These are phyloP conservation scores for Erodium moschatum DNA, from an alignment of 441 rosid genomes.

Conservation along the genomic window DNA sequence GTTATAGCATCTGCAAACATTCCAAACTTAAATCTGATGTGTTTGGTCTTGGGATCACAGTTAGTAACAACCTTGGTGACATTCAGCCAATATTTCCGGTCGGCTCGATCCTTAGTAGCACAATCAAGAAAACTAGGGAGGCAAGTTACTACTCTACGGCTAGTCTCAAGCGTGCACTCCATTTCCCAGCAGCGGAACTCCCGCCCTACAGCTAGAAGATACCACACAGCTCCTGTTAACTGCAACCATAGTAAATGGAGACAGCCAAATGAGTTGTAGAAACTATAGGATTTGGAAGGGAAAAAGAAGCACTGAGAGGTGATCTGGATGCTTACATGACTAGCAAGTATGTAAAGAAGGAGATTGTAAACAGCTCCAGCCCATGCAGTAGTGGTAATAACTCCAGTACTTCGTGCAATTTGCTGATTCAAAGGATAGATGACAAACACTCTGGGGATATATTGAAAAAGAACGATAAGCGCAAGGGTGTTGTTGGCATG, in stretches of 20 bases:
- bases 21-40: constrained; percentile 45
- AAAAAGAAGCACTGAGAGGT: not conserved
- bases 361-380: constrained; percentile 95
- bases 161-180: constrained; percentile 40
- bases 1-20: constrained; percentile 55
- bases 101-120: constrained; percentile 30
- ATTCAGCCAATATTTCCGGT: constrained; percentile 41
- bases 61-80: constrained; percentile 46
- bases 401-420: constrained; percentile 74
- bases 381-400: constrained; percentile 87
- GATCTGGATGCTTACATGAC: constrained; percentile 54
- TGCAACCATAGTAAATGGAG: constrained; percentile 20
- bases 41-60: constrained; percentile 40
- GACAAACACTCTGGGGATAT: constrained; percentile 70
- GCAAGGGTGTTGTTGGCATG: constrained; percentile 71
- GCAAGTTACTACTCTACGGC: constrained; percentile 27
- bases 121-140: constrained; percentile 51
- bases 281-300: not conserved
- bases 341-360: constrained; percentile 74
- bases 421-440: constrained; percentile 77
- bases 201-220: constrained; percentile 60
- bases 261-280: not conserved
- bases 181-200: constrained; percentile 66
- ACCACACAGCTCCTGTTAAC: constrained; percentile 85
- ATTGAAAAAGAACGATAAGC: constrained; percentile 67